Evolutionary conservation across 139 green algal species (phyloP), one percentile per base, ranked within the genome.

Genomic region (Spirogloea muscicola): DNA sequence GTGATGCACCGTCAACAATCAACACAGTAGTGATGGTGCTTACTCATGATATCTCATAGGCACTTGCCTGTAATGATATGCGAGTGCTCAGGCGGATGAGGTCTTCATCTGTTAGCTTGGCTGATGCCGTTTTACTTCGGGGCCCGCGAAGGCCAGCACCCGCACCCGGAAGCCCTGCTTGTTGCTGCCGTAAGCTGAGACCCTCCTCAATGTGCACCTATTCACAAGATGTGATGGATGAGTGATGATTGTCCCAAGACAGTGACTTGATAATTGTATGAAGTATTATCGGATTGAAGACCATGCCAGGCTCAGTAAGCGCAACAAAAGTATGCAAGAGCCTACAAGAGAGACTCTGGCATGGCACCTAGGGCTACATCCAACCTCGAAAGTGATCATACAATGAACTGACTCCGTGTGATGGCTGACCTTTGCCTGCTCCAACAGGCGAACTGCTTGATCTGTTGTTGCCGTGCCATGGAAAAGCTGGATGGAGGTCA

Each of bases 401-500:
- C n/a, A n/a, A n/a, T n/a, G n/a, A n/a, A n/a, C n/a, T n/a, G n/a
- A n/a, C n/a, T n/a, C n/a, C n/a, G n/a, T n/a, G 44, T 52, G 44
- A 13, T 13, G 13, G 44, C 44, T 13, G 13, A 72, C 63, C 68
- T 75, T 75, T 27, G 68, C 68, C 5, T 3, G 55, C 6, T 76
- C 68, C 55, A 76, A 16, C 9, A 74, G 68, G 6, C 55, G 68
- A 5, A 76, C 5, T 6, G 68, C 68, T 38, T 76, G 33, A 18
- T 76, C 68, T 4, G 29, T 3, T 3, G 29, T 31, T 6, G 68
- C 3, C 25, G 48, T 37, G 57, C 75, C 75, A 3, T 52, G 48
- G 57, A 76, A 76, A 3, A 76, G 58, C 68, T 76, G 68, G 29
- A 76, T 70, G 57, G 4, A 75, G 9, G 68, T 76, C 25, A 76